Evolutionary conservation across 495 filamentous ascomycete genomes (phyloP).

Genomic region (Parathielavia hyrcaniae): DNA sequence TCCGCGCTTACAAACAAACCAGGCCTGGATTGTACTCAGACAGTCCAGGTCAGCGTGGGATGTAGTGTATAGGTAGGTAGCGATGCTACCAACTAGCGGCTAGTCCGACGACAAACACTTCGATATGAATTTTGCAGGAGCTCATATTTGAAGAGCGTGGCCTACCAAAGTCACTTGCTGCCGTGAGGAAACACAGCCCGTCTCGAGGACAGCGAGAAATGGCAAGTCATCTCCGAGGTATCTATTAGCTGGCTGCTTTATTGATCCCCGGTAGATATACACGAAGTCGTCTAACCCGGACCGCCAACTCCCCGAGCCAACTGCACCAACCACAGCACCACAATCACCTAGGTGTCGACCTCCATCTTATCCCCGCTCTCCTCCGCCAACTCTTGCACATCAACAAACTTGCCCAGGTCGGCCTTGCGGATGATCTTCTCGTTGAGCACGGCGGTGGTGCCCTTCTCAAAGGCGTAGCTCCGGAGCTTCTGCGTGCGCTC

Average conservation of each 20-base stretch:
- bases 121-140: too few relatives aligned
- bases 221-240: slow-evolving; percentile 1
- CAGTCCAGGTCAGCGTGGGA: too few relatives aligned
- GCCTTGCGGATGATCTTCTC: slow-evolving; percentile 88
- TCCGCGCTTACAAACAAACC: too few relatives aligned
- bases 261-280: slow-evolving; percentile 17
- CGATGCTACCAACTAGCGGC: too few relatives aligned
- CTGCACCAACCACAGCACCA: background rate
- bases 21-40: too few relatives aligned
- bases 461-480: slow-evolving; percentile 82
- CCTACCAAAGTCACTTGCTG: too few relatives aligned
- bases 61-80: too few relatives aligned
- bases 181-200: too few relatives aligned
- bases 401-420: slow-evolving; percentile 92
- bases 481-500: slow-evolving; percentile 82
- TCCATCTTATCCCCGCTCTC: slow-evolving; percentile 90
- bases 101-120: too few relatives aligned
- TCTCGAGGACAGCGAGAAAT: background rate
- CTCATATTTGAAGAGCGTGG: too few relatives aligned
- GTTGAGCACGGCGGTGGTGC: slow-evolving; percentile 88
- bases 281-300: background rate
- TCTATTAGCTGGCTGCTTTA: slow-evolving; percentile 13
- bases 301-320: background rate
- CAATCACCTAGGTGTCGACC: slow-evolving; percentile 71
- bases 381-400: slow-evolving; percentile 72